Evolutionary conservation across 768 basidiomycete genomes (phyloP).

Genomic region (Phlebiopsis flavidoalba): DNA sequence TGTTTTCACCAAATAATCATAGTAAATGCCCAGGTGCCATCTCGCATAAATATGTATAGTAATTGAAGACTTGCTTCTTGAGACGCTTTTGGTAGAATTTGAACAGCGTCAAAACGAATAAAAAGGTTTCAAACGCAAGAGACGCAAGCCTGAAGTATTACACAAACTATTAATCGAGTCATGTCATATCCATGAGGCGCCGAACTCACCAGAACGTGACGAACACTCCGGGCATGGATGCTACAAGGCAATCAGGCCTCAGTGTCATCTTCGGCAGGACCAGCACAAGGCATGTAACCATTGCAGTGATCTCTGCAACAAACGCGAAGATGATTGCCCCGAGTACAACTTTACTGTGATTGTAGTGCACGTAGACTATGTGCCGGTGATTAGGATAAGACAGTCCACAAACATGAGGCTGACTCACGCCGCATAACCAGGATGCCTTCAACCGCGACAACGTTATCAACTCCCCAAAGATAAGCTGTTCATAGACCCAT

Average conservation of each 20-base stretch:
- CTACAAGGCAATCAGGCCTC: background rate
- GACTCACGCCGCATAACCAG: conserved; percentile 10
- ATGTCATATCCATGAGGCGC: background rate
- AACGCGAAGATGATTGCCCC: conserved; percentile 2
- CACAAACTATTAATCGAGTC: background rate
- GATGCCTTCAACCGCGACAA: conserved; percentile 3
- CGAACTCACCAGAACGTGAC: conserved; percentile 1
- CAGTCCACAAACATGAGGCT: background rate
- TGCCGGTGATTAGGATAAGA: background rate
- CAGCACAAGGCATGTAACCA: background rate
- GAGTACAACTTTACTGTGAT: conserved; percentile 5
- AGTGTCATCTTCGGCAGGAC: conserved; percentile 7
- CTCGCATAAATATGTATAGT: conserved; percentile 7
- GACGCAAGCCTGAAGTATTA: conserved; percentile 6
- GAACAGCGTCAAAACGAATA: conserved; percentile 8
- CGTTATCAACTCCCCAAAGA: conserved; percentile 7
- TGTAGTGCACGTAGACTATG: conserved; percentile 9
- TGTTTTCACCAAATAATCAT: conserved; percentile 9
- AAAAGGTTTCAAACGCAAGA: conserved; percentile 9
- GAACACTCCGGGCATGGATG: background rate
- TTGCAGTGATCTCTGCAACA: conserved; percentile 3
- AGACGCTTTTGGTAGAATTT: conserved; percentile 5
- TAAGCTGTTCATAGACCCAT: conserved; percentile 9
- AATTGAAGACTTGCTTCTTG: background rate
- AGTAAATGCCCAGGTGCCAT: conserved; percentile 13